Evolutionary conservation across 371 early-diverging fungal species (phyloP).

Genomic region (Nematocida ironsii): DNA sequence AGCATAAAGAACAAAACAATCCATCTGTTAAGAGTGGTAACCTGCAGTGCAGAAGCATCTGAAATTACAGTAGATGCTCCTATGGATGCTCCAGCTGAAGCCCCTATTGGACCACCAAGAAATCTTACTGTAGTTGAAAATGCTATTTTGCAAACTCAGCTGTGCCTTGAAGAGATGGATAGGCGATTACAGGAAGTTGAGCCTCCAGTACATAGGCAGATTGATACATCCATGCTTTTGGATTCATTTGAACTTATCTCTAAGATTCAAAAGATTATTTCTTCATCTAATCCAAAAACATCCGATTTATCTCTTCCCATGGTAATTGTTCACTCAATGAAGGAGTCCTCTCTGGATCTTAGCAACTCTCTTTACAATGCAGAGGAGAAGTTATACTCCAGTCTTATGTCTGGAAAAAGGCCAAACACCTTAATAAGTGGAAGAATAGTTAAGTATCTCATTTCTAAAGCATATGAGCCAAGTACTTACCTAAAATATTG

Average conservation of each 20-base stretch:
- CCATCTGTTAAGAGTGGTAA: too few species aligned
- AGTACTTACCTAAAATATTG: background rate
- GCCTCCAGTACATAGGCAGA: background rate
- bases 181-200: background rate
- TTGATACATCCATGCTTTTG: background rate
- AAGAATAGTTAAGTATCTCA: background rate
- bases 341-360: background rate
- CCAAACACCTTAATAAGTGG: background rate
- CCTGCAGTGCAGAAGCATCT: background rate
- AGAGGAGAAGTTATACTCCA: background rate
- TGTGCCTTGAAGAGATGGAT: background rate
- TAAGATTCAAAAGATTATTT: background rate
- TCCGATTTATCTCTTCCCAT: background rate
- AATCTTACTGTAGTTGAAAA: background rate
- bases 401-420: background rate
- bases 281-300: background rate
- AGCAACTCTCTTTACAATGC: background rate
- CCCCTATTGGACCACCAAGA: background rate
- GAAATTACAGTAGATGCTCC: background rate
- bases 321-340: background rate
- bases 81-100: background rate
- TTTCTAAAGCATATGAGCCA: slow-evolving; percentile 1
- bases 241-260: background rate
- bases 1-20: too few species aligned
- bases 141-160: background rate